Evolutionary conservation across 169 alveolate species (phyloP).

Genomic region (Fabrea salina): DNA sequence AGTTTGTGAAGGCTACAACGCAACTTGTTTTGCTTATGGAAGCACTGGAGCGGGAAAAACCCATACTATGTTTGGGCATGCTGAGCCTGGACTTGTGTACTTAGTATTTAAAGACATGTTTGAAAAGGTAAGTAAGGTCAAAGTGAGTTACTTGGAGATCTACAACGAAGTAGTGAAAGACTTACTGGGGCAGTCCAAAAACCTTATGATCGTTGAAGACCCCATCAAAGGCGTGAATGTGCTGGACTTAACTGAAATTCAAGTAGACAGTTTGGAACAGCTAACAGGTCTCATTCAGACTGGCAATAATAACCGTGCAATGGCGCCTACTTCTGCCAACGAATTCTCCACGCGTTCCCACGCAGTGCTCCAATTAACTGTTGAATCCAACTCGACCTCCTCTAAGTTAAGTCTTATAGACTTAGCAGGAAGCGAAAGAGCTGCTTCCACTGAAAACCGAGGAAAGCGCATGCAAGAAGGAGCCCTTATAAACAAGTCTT

Average conservation of each 20-base stretch:
- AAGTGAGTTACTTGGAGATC: slow-evolving; percentile 77
- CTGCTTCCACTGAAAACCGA: slow-evolving; percentile 84
- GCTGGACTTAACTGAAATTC: slow-evolving; percentile 80
- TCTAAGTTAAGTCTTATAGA: slow-evolving; percentile 90
- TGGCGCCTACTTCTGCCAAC: slow-evolving; percentile 93
- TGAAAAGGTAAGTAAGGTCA: slow-evolving; percentile 56
- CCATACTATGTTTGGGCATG: slow-evolving; percentile 94
- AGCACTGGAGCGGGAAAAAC: slow-evolving; percentile 99
- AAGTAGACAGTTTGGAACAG: slow-evolving; percentile 71
- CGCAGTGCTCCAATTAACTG: slow-evolving; percentile 81
- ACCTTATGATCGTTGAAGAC: slow-evolving; percentile 90
- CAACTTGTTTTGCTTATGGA: slow-evolving; percentile 97
- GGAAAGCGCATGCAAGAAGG: slow-evolving; percentile 92
- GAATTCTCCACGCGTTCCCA: slow-evolving; percentile 86
- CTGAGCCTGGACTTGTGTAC: slow-evolving; percentile 89
- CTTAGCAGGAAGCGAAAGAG: slow-evolving; percentile 94
- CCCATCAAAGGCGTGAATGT: slow-evolving; percentile 87
- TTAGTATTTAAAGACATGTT: slow-evolving; percentile 84
- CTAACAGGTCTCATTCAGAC: slow-evolving; percentile 78
- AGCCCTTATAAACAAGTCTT: slow-evolving; percentile 91
- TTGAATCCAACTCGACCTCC: slow-evolving; percentile 70
- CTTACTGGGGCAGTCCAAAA: slow-evolving; percentile 72
- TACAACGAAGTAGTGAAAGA: slow-evolving; percentile 93
- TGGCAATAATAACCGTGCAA: slow-evolving; percentile 90
- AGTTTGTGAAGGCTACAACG: slow-evolving; percentile 88